These are phyloP conservation scores for Spizellomyces punctatus DNA, from an alignment of 192 early-diverging fungal genomes.

Conservation along the genomic window DNA sequence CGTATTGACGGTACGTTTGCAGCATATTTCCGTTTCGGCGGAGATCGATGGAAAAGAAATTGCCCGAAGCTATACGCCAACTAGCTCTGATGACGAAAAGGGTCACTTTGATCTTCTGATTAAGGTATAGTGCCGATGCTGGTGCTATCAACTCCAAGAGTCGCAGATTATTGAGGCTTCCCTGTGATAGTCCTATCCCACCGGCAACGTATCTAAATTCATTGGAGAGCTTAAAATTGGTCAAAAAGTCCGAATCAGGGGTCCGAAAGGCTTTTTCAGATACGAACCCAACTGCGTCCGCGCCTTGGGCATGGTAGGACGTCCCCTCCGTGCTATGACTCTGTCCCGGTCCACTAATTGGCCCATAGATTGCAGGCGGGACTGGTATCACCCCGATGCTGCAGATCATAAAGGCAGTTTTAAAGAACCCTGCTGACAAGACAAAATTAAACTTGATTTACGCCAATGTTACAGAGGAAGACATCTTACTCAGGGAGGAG, in stretches of 20 bases:
- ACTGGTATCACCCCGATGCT: constrained; percentile 95
- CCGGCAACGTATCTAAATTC: constrained; percentile 75
- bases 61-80: constrained; percentile 90
- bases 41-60: constrained; percentile 82
- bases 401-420: constrained; percentile 86
- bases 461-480: constrained; percentile 87
- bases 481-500: constrained; percentile 84
- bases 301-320: constrained; percentile 72
- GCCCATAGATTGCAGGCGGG: constrained; percentile 77
- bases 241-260: constrained; percentile 74
- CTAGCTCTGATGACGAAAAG: constrained; percentile 76
- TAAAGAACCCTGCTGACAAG: constrained; percentile 84
- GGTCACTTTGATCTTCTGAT: constrained; percentile 91
- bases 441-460: constrained; percentile 88
- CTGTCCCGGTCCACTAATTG: constrained; percentile 6
- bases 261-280: constrained; percentile 88
- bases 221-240: constrained; percentile 71
- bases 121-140: constrained; percentile 54
- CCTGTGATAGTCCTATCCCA: constrained; percentile 68
- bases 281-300: constrained; percentile 82
- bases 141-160: background rate
- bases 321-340: background rate
- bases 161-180: constrained; percentile 17
- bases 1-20: background rate
- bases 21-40: constrained; percentile 87